These are phyloP conservation scores for Lachancea fermentati DNA, from an alignment of 805 yeast species.

Conservation along the genomic window DNA sequence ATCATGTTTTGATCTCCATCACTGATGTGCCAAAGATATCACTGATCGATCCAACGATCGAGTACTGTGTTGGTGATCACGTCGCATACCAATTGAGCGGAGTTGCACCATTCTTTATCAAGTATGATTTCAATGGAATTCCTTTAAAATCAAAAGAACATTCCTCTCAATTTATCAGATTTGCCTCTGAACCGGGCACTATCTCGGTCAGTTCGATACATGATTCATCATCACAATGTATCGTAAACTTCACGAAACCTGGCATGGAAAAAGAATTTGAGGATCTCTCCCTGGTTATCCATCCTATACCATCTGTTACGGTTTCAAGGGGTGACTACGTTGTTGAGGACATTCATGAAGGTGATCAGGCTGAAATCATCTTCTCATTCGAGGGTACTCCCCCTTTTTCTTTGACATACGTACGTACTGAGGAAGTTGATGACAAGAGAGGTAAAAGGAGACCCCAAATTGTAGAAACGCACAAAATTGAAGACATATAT, in stretches of 20 bases:
- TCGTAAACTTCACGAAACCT: constrained; percentile 48
- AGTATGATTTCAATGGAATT: constrained; percentile 64
- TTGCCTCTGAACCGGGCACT: constrained; percentile 80
- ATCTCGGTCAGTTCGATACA: constrained; percentile 60
- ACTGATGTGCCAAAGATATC: constrained; percentile 72
- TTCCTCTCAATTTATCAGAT: constrained; percentile 49
- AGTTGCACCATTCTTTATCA: constrained; percentile 69
- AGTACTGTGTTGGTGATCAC: constrained; percentile 91
- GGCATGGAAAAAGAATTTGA: constrained; percentile 31
- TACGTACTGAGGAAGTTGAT: constrained; percentile 53
- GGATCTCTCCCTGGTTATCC: constrained; percentile 37
- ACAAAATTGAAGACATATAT: constrained; percentile 54
- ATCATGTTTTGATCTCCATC: constrained; percentile 50
- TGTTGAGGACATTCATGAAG: constrained; percentile 84
- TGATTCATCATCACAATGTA: constrained; percentile 72
- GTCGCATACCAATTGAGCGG: constrained; percentile 74
- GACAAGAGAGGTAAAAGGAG: constrained; percentile 39
- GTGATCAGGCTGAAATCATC: constrained; percentile 84
- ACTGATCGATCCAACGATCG: constrained; percentile 36
- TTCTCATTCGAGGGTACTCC: constrained; percentile 84
- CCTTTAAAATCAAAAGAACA: constrained; percentile 51
- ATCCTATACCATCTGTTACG: constrained; percentile 72
- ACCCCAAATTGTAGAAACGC: constrained; percentile 56
- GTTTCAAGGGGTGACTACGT: constrained; percentile 72
- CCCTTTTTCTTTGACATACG: constrained; percentile 83